phyloP scores from a whole-genome alignment of 2,329 filamentous ascomycete genomes.

The Berkeleyomyces rouxiae region DNA sequence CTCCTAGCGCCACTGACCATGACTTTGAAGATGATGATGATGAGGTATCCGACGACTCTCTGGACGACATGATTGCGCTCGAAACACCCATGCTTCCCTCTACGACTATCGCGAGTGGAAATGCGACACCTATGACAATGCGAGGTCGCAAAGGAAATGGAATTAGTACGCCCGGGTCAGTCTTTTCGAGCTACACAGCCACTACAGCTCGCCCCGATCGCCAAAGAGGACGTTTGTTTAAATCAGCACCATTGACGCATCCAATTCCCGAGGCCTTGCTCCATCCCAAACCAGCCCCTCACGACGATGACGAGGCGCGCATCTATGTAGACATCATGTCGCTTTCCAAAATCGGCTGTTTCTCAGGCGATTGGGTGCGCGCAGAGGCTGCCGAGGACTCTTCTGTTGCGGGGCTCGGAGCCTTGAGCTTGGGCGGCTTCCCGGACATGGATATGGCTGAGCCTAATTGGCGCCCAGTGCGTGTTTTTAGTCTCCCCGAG shows the following conservation, averaged over 20 bases:
- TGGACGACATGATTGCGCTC: slow-evolving; percentile 86
- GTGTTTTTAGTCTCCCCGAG: slow-evolving; percentile 78
- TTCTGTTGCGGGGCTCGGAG: slow-evolving; percentile 46
- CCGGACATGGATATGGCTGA: slow-evolving; percentile 36
- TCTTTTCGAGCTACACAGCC: slow-evolving; percentile 76
- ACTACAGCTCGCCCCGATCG: slow-evolving; percentile 62
- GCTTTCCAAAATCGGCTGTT: slow-evolving; percentile 79
- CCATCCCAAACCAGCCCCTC: slow-evolving; percentile 59
- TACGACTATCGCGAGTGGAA: slow-evolving; percentile 46
- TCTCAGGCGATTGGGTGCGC: slow-evolving; percentile 92
- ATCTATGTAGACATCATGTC: slow-evolving; percentile 82
- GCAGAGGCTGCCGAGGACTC: slow-evolving; percentile 65
- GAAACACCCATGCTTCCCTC: slow-evolving; percentile 62
- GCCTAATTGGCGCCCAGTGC: slow-evolving; percentile 61
- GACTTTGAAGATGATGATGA: slow-evolving; percentile 64
- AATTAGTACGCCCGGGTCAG: slow-evolving; percentile 66
- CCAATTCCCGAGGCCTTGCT: slow-evolving; percentile 61
- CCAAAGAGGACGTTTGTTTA: slow-evolving; percentile 64
- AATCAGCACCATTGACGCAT: slow-evolving; percentile 57
- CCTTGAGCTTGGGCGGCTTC: slow-evolving; percentile 52
- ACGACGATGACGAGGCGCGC: slow-evolving; percentile 76
- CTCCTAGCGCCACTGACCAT: slow-evolving; percentile 49
- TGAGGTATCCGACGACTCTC: slow-evolving; percentile 68
- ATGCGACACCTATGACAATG: slow-evolving; percentile 70
- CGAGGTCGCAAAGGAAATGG: slow-evolving; percentile 52